Conservation (phyloP, 441 rosid genomes). For the Theobroma grandiflorum region DNA sequence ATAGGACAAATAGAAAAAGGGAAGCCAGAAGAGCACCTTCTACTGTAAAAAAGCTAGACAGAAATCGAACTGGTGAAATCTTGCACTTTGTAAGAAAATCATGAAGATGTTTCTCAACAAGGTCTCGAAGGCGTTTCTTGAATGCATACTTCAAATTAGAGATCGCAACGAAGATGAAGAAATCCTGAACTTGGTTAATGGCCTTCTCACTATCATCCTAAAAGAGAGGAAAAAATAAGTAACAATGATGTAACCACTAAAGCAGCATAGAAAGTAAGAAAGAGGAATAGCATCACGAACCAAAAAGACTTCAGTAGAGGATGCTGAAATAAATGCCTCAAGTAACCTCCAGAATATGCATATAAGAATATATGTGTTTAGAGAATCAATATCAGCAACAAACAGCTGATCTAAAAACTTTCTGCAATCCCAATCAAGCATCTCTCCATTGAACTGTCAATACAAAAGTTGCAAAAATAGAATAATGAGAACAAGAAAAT, state of each 20-base stretch:
- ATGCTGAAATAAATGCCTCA: slow-evolving; percentile 53
- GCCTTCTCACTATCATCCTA: slow-evolving; percentile 67
- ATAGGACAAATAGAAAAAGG: not conserved
- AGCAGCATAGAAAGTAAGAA: slow-evolving; percentile 23
- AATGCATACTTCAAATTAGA: slow-evolving; percentile 62
- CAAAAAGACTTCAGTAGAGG: slow-evolving; percentile 48
- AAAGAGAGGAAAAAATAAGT: slow-evolving; percentile 28
- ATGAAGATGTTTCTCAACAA: slow-evolving; percentile 63
- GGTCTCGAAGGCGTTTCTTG: slow-evolving; percentile 58
- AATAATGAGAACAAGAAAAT: slow-evolving; percentile 14
- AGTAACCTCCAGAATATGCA: slow-evolving; percentile 80
- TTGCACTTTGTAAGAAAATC: slow-evolving; percentile 70
- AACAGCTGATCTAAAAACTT: slow-evolving; percentile 67
- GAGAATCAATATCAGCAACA: slow-evolving; percentile 50
- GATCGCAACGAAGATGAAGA: slow-evolving; percentile 75
- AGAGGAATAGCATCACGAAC: slow-evolving; percentile 52
- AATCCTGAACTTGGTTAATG: slow-evolving; percentile 50
- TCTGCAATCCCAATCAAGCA: slow-evolving; percentile 67
- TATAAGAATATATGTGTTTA: slow-evolving; percentile 61
- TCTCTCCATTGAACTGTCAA: slow-evolving; percentile 60
- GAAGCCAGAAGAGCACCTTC: slow-evolving; percentile 62
- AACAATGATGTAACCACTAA: slow-evolving; percentile 18
- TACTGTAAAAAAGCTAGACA: slow-evolving; percentile 65
- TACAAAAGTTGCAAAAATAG: slow-evolving; percentile 30
- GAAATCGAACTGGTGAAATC: slow-evolving; percentile 70